phyloP scores from a whole-genome alignment of 805 yeast genomes.

The Sugiyamaella mastotermitis region DNA sequence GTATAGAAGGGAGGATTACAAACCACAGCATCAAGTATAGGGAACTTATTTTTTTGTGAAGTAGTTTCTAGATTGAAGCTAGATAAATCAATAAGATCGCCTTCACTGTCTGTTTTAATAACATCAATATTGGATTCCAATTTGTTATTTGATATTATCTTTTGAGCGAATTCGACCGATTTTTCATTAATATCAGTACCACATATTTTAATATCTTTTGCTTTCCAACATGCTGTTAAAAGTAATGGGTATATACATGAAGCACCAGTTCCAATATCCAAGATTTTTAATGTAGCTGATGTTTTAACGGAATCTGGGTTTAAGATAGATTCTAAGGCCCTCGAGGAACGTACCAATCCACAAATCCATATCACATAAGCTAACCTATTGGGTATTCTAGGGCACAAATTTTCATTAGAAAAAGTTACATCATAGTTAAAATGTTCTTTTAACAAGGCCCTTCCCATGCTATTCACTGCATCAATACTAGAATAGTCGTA shows the following conservation, averaged over 20 bases:
- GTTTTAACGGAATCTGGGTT: conserved; percentile 1
- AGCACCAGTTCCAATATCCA: conserved; percentile 49
- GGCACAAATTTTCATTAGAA: conserved; percentile 15
- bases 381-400: conserved; percentile 24
- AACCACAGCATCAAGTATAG: conserved; percentile 34
- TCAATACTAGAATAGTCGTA: no score
- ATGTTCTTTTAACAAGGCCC: no score
- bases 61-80: no score
- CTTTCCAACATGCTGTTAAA: conserved; percentile 27
- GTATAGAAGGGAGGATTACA: conserved; percentile 52
- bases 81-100: neutral
- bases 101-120: neutral
- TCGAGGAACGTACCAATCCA: neutral
- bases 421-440: conserved; percentile 13
- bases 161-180: conserved; percentile 32
- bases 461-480: no score
- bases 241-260: conserved; percentile 43
- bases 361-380: conserved; percentile 26
- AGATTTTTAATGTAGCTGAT: neutral
- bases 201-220: conserved; percentile 25
- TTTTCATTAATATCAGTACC: conserved; percentile 40
- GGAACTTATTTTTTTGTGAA: neutral
- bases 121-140: neutral
- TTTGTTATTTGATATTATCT: no score
- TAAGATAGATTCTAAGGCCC: neutral